Evolutionary conservation across 352 stramenopile genomes (phyloP), one percentile per base, ranked within the genome.

Genomic region (Blastocystis sp.): DNA sequence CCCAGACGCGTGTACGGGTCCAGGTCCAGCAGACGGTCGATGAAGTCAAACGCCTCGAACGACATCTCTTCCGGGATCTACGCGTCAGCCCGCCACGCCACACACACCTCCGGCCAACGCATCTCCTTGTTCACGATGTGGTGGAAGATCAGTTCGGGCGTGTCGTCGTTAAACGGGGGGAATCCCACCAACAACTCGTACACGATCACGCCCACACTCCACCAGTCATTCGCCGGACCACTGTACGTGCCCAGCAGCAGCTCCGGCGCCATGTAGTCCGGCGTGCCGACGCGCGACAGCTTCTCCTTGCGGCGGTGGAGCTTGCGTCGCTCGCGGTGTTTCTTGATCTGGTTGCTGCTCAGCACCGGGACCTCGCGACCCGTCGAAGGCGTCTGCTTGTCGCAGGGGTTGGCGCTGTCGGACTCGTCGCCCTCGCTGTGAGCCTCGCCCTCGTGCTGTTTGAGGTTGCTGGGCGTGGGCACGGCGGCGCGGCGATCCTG

Each of bases 191-290:
- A 91, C 93, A 96, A 90, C 79, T 59, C 62, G 61, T 90, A 92
- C 1, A 97, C 60, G 45, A 97, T 96, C n/a, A 97, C 94, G n/a
- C 94, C 94, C 9, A 96, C 92, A 2, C 94, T 94, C 94, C 94
- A 97, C 55, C 94, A 96, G 60, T 97, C 94, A 24, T 96, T 94
- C 4, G 93, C 92, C 1, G 93, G 93, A 1, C 93, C 94, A 65
- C 96, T 94, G 29, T 92, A 91, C 1, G 92, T 82, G 2, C 93
- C 91, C 4, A 94, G 91, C 67, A 97, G 93, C 90, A 97, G 96
- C 91, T 97, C 94, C 10, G 94, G 94, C 41, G 94, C 95, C 63
- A 96, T 78, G 65, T 97, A 96, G 77, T 96, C 94, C 0, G 94
- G 94, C 26, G 94, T 97, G 0, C 94, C 94, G 37, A 88, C 69